Percentiles rank a stretch among this genome's conserved stretches.
Evolutionary conservation across 768 basidiomycete genomes (phyloP).

Genomic region (Brasilioporus rufonigricans): DNA sequence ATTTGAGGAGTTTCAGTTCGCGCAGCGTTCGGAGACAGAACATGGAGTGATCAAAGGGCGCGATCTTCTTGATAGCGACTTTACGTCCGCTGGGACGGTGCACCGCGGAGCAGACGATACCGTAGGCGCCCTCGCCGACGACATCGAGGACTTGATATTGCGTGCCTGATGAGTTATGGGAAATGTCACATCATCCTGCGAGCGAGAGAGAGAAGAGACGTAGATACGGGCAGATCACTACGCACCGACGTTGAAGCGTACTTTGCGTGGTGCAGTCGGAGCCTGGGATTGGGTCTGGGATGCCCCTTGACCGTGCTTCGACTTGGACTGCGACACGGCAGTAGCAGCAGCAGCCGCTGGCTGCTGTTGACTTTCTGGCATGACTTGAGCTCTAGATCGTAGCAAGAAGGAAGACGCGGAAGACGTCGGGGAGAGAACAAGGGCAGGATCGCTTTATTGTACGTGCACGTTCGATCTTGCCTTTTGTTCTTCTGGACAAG

Average conservation of each 20-base stretch:
- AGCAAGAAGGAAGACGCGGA: background rate
- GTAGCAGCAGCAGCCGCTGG: constrained; percentile 8
- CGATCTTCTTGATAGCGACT: constrained; percentile 96
- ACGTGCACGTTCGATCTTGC: background rate
- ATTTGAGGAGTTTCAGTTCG: constrained; percentile 90
- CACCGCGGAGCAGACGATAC: constrained; percentile 60
- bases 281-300: constrained; percentile 39
- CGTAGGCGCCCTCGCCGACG: constrained; percentile 95
- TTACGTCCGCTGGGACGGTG: constrained; percentile 65
- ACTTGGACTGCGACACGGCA: constrained; percentile 28
- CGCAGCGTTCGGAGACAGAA: constrained; percentile 81
- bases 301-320: constrained; percentile 47
- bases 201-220: background rate
- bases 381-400: constrained; percentile 6
- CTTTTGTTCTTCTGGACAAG: constrained; percentile 25
- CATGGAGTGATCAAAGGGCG: constrained; percentile 94
- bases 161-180: constrained; percentile 47
- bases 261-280: constrained; percentile 79
- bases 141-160: constrained; percentile 84
- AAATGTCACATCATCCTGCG: background rate
- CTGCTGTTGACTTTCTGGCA: constrained; percentile 28
- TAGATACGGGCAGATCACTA: constrained; percentile 1
- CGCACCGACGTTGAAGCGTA: constrained; percentile 83
- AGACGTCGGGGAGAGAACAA: constrained; percentile 13
- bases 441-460: constrained; percentile 10